Evolutionary conservation across 768 basidiomycete species (phyloP).

Genomic region (Lactifluus volemus): DNA sequence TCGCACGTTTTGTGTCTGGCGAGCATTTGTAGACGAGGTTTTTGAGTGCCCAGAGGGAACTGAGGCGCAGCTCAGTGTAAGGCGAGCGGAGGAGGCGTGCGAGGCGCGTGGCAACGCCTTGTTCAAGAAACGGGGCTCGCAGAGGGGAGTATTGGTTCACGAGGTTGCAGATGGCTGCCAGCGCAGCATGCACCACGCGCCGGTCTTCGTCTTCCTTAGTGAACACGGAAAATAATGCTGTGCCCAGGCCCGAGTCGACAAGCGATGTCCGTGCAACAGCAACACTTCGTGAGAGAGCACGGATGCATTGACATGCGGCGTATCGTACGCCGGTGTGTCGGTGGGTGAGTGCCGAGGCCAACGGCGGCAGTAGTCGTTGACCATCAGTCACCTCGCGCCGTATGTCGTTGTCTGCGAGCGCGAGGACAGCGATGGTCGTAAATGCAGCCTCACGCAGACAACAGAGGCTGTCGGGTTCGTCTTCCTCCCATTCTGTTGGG

Average conservation of each 20-base stretch:
- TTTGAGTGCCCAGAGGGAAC: conserved; percentile 80
- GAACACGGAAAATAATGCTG: conserved; percentile 57
- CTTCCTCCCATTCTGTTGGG: conserved; percentile 50
- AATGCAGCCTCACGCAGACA: conserved; percentile 66
- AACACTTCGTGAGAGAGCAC: conserved; percentile 73
- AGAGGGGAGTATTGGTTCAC: conserved; percentile 82
- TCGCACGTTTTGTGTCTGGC: conserved; percentile 48
- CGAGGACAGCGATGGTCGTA: conserved; percentile 63
- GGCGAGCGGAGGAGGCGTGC: conserved; percentile 45
- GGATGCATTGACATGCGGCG: conserved; percentile 78
- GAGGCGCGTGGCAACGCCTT: conserved; percentile 59
- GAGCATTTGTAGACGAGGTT: conserved; percentile 65
- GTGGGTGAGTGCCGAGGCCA: conserved; percentile 50
- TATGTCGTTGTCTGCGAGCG: conserved; percentile 65
- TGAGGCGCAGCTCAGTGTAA: conserved; percentile 52
- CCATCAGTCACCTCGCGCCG: conserved; percentile 59
- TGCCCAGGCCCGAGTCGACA: conserved; percentile 72
- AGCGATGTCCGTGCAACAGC: conserved; percentile 77
- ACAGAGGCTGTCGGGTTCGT: conserved; percentile 52
- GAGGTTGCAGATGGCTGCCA: conserved; percentile 76
- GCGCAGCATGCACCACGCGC: conserved; percentile 60
- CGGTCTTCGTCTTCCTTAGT: conserved; percentile 50
- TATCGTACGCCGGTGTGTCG: conserved; percentile 69
- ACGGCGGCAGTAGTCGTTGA: conserved; percentile 43
- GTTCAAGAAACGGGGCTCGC: conserved; percentile 57